A percentile compares a stretch with the other conserved stretches of the same genome.
Conservation (phyloP, 495 filamentous ascomycete genomes). For the Xylona heveae region DNA sequence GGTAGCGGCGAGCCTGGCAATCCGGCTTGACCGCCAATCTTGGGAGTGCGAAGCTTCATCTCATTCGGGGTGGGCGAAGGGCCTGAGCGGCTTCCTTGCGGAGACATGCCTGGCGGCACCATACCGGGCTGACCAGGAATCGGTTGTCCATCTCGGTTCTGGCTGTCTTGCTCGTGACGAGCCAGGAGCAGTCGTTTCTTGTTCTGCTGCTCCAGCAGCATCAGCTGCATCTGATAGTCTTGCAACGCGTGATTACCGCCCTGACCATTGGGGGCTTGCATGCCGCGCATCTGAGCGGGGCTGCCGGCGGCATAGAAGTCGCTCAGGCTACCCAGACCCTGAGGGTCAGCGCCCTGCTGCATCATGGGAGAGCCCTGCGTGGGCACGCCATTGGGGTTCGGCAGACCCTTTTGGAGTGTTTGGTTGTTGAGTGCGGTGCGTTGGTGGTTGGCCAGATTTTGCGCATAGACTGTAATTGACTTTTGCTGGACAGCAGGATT, state of each 20-base stretch:
- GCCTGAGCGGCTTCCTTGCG: conserved; percentile 56
- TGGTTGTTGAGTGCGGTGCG: conserved; percentile 38
- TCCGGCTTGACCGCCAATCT: conserved; percentile 55
- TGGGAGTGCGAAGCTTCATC: conserved; percentile 78
- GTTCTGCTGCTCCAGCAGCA: conserved; percentile 96
- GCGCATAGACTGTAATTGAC: conserved; percentile 67
- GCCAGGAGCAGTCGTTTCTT: conserved; percentile 96
- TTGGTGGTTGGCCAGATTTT: conserved; percentile 62
- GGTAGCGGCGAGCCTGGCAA: conserved; percentile 66
- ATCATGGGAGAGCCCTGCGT: conserved; percentile 68
- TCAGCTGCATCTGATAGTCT: conserved; percentile 98
- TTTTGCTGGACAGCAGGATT: conserved; percentile 47
- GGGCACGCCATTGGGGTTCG: conserved; percentile 33
- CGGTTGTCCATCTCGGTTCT: conserved; percentile 25
- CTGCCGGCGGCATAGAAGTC: conserved; percentile 38
- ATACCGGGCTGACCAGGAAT: conserved; percentile 32
- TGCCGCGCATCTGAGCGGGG: conserved; percentile 2
- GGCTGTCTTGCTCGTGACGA: conserved; percentile 79
- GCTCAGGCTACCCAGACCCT: conserved; percentile 19
- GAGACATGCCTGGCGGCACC: conserved; percentile 48
- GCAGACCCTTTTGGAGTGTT: conserved; percentile 34
- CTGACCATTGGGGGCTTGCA: conserved; percentile 23
- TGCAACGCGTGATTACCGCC: conserved; percentile 85
- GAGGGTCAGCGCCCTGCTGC: conserved; percentile 41
- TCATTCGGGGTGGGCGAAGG: conserved; percentile 77